Evolutionary conservation across 306 rosid genomes (phyloP).

Genomic region (Glycine tomentella): DNA sequence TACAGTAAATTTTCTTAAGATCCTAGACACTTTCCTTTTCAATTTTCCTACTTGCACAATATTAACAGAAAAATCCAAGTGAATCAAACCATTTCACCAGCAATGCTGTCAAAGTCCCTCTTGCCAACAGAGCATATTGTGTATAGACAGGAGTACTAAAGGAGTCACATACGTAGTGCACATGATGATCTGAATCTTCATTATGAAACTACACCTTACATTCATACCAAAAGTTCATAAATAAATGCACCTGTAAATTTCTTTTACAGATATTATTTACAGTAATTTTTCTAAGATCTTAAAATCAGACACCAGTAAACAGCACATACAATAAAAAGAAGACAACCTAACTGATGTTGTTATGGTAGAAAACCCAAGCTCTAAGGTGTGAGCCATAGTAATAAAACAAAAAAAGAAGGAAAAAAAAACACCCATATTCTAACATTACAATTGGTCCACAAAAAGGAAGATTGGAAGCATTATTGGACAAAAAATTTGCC

Average conservation of each 20-base stretch:
- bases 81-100: too few species aligned
- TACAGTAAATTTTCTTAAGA: constrained; percentile 15
- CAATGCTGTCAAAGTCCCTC: too few species aligned
- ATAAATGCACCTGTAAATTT: constrained; percentile 39
- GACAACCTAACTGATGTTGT: too few species aligned
- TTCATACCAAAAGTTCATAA: too few species aligned
- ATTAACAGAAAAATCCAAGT: too few species aligned
- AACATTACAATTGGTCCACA: neutral
- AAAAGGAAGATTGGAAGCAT: neutral
- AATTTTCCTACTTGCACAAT: too few species aligned
- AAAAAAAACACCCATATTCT: neutral
- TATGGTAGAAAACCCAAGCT: neutral
- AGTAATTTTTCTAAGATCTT: constrained; percentile 22
- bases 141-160: too few species aligned
- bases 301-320: constrained; percentile 4
- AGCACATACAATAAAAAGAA: too few species aligned
- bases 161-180: too few species aligned
- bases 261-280: constrained; percentile 43
- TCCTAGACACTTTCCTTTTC: too few species aligned
- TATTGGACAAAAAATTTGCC: neutral
- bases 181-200: too few species aligned
- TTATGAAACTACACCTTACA: too few species aligned
- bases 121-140: constrained; percentile 34
- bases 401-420: neutral
- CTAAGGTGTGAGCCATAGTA: constrained; percentile 20